Conservation (phyloP, 164 flowering plant genomes). For the Santalum album region DNA sequence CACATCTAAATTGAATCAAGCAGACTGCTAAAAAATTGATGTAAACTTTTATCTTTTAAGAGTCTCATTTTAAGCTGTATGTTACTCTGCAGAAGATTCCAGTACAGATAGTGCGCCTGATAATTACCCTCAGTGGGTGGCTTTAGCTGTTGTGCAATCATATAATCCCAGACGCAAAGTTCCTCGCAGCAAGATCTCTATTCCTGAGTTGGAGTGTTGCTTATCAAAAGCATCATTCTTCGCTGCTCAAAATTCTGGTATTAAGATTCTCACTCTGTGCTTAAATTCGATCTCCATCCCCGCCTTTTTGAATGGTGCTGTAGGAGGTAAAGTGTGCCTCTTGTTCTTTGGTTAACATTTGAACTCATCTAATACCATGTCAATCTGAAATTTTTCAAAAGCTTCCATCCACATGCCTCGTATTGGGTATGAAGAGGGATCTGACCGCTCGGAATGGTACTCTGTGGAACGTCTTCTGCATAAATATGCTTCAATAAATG, state of each 20-base stretch:
- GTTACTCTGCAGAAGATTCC: conserved; percentile 32
- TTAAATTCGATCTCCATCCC: no score
- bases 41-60: not conserved
- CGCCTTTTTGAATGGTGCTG: no score
- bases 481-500: conserved; percentile 68
- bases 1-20: no score
- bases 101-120: conserved; percentile 14
- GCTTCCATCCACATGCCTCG: conserved; percentile 97
- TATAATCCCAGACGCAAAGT: conserved; percentile 80
- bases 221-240: conserved; percentile 60
- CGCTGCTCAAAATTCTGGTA: conserved; percentile 86
- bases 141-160: conserved; percentile 86
- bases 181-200: conserved; percentile 69
- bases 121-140: conserved; percentile 54
- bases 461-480: conserved; percentile 76
- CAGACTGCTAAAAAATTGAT: no score
- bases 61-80: not conserved
- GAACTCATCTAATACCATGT: no score
- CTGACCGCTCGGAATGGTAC: conserved; percentile 85
- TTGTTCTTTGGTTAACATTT: no score
- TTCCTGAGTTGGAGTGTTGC: conserved; percentile 67
- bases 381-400: no score
- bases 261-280: not conserved
- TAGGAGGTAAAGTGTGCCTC: no score
- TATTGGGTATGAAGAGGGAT: conserved; percentile 74